These are phyloP conservation scores for Boletus vinaceobasis DNA, from an alignment of 768 basidiomycete genomes.

Conservation along the genomic window DNA sequence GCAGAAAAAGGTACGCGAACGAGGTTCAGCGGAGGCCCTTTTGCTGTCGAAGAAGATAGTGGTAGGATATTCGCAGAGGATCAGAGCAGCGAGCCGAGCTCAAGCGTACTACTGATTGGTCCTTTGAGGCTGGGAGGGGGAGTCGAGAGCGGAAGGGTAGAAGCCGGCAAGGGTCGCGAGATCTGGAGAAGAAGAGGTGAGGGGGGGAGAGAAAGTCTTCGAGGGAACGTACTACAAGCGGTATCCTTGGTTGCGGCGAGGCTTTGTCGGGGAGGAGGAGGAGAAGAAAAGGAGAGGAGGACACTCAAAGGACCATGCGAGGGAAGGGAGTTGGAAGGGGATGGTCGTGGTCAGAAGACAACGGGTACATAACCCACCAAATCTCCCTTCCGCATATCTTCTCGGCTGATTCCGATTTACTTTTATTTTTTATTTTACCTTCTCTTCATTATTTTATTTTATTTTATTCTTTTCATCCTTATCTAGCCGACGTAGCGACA, in stretches of 20 bases:
- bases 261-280: constrained; percentile 35
- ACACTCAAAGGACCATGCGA: constrained; percentile 37
- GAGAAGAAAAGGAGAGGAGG: constrained; percentile 25
- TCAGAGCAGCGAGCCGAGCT: constrained; percentile 62
- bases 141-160: constrained; percentile 48
- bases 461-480: constrained; percentile 4
- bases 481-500: constrained; percentile 30
- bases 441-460: constrained; percentile 4
- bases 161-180: constrained; percentile 95
- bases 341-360: constrained; percentile 30
- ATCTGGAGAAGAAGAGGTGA: constrained; percentile 39
- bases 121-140: constrained; percentile 31
- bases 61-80: constrained; percentile 22
- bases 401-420: constrained; percentile 28
- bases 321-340: constrained; percentile 21
- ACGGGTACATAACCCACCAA: constrained; percentile 29
- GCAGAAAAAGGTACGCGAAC: constrained; percentile 43
- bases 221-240: constrained; percentile 43
- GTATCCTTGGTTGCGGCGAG: constrained; percentile 52
- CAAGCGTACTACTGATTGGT: constrained; percentile 55
- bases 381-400: constrained; percentile 14
- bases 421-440: neutral
- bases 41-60: constrained; percentile 18
- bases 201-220: neutral
- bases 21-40: constrained; percentile 41